Percentiles rank a stretch among this genome's conserved stretches.
Evolutionary conservation across 305 asterid species (phyloP).

Genomic region (Solanum aculeatissimum): DNA sequence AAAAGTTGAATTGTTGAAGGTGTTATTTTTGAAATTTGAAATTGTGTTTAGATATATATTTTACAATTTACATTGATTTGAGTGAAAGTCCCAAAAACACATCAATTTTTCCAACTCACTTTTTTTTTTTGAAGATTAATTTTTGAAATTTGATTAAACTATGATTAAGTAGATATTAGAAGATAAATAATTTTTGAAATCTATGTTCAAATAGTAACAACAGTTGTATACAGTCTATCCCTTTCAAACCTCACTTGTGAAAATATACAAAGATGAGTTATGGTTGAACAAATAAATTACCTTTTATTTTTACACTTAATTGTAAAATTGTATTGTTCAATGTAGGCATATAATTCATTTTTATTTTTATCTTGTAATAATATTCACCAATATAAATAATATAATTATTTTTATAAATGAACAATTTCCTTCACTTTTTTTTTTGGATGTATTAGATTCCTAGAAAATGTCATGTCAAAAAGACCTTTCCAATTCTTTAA

Average conservation of each 20-base stretch:
- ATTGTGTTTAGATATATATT: not conserved
- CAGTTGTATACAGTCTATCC: rapidly evolving
- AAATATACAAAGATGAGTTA: not conserved
- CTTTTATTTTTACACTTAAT: not conserved
- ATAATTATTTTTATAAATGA: not conserved
- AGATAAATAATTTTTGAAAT: too few species aligned
- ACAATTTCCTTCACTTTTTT: not conserved
- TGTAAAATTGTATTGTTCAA: not conserved
- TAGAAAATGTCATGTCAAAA: not conserved
- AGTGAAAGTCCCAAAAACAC: not conserved
- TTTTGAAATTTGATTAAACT: too few species aligned
- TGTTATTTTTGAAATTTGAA: not conserved
- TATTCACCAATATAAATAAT: not conserved
- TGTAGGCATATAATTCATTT: not conserved
- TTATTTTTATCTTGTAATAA: too few species aligned
- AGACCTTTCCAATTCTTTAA: not conserved
- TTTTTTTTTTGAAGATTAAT: too few species aligned
- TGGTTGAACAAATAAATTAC: not conserved
- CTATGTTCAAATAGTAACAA: not conserved
- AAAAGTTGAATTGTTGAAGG: not conserved
- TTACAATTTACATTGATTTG: not conserved
- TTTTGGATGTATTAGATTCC: not conserved
- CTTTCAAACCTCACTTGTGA: rapidly evolving
- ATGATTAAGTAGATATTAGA: too few species aligned
- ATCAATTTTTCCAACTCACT: too few species aligned